Percentiles rank a stretch among this genome's conserved stretches.
Conservation (phyloP, 306 rosid genomes). For the Prunus davidiana region DNA sequence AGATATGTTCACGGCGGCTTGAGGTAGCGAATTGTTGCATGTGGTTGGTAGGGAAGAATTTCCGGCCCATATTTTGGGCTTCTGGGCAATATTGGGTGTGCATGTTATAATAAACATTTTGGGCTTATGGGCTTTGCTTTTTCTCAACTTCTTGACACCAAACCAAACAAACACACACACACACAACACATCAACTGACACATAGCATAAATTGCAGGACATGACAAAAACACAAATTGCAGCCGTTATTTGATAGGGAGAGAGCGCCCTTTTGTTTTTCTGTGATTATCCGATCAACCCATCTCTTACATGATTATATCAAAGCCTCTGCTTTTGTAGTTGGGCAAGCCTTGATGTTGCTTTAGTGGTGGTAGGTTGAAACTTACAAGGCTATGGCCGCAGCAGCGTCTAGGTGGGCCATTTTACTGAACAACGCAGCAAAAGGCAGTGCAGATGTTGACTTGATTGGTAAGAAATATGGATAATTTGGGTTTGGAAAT, state of each 20-base stretch:
- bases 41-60: too few species aligned
- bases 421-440: not conserved
- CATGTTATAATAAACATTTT: too few species aligned
- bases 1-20: too few species aligned
- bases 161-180: not conserved
- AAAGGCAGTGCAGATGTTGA: not conserved
- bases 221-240: not conserved
- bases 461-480: too few species aligned
- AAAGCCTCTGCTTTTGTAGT: not conserved
- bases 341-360: not conserved
- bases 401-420: not conserved
- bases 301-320: too few species aligned
- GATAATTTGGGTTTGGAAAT: not conserved
- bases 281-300: too few species aligned
- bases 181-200: not conserved
- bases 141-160: not conserved
- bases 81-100: too few species aligned
- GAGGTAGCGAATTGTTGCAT: too few species aligned
- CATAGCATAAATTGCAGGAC: not conserved
- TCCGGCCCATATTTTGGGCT: too few species aligned
- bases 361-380: not conserved
- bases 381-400: not conserved
- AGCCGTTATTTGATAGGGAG: not conserved
- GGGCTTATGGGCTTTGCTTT: not conserved
- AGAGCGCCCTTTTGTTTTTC: not conserved